Evolutionary conservation across 2,329 filamentous ascomycete species (phyloP).

Genomic region (Hymenoscyphus repandus): DNA sequence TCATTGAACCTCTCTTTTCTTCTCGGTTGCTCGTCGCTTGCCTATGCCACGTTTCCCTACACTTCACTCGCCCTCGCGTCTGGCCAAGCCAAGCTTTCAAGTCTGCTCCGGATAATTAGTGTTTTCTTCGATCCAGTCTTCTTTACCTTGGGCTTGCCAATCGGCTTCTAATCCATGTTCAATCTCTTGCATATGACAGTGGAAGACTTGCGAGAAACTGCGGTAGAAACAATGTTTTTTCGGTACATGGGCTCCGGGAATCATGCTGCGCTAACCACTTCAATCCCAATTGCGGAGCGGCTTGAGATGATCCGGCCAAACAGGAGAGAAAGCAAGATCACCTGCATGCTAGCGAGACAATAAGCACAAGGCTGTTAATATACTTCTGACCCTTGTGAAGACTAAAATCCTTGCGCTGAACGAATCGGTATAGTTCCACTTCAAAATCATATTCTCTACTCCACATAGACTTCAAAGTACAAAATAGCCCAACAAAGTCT

Average conservation of each 20-base stretch:
- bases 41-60: not conserved
- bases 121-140: not conserved
- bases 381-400: not conserved
- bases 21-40: not conserved
- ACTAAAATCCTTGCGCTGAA: not conserved
- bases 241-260: not conserved
- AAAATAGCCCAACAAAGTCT: not conserved
- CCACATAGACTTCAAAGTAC: not conserved
- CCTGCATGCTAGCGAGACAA: not conserved
- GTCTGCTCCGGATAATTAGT: slow-evolving; percentile 1
- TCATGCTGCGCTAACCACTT: not conserved
- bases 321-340: not conserved
- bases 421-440: slow-evolving; percentile 7
- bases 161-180: not conserved
- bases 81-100: not conserved
- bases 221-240: not conserved
- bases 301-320: not conserved
- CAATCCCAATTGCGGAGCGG: not conserved
- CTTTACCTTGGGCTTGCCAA: slow-evolving; percentile 1
- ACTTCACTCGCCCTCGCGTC: not conserved
- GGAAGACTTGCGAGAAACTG: not conserved
- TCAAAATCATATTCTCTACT: not conserved
- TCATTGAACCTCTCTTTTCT: not conserved
- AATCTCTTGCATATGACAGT: not conserved
- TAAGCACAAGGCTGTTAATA: not conserved